Evolutionary conservation across 1,284 basidiomycete genomes (phyloP).

Genomic region (Leccinum brunneo-olivaceum): DNA sequence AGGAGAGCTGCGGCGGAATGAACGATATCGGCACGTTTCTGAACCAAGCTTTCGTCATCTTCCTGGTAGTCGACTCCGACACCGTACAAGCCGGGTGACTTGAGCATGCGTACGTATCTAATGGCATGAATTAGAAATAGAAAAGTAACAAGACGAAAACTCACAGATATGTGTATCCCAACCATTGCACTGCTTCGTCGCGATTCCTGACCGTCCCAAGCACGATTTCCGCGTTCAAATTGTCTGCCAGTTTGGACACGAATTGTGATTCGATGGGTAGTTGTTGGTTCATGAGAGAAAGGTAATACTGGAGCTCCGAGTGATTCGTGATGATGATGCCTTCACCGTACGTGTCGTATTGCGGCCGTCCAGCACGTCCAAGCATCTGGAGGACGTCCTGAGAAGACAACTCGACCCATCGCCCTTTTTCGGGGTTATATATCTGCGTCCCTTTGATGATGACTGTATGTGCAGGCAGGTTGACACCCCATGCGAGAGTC

Average conservation of each 20-base stretch:
- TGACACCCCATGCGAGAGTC: slow-evolving; percentile 99
- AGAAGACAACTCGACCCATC: slow-evolving; percentile 93
- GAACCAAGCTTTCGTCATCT: slow-evolving; percentile 77
- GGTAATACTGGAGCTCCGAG: slow-evolving; percentile 93
- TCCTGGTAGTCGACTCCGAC: slow-evolving; percentile 90
- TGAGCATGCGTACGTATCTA: slow-evolving; percentile 93
- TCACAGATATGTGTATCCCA: slow-evolving; percentile 93
- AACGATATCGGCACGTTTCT: slow-evolving; percentile 91
- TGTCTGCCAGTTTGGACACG: slow-evolving; percentile 88
- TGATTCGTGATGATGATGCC: slow-evolving; percentile 99
- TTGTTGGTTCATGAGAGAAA: slow-evolving; percentile 91
- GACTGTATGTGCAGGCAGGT: slow-evolving; percentile 94
- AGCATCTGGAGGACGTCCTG: slow-evolving; percentile 99
- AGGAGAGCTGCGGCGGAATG: slow-evolving; percentile 92
- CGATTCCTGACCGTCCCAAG: slow-evolving; percentile 92
- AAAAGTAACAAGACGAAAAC: slow-evolving; percentile 1
- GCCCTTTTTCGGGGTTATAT: slow-evolving; percentile 98
- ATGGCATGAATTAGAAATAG: slow-evolving; percentile 20
- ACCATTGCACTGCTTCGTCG: slow-evolving; percentile 97
- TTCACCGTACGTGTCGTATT: slow-evolving; percentile 96
- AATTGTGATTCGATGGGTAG: slow-evolving; percentile 97
- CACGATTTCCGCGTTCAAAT: slow-evolving; percentile 96
- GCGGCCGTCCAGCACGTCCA: slow-evolving; percentile 94
- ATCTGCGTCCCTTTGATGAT: slow-evolving; percentile 99
- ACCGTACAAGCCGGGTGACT: slow-evolving; percentile 83